Evolutionary conservation across 768 basidiomycete species (phyloP).

Genomic region (Rhizopogon salebrosus): DNA sequence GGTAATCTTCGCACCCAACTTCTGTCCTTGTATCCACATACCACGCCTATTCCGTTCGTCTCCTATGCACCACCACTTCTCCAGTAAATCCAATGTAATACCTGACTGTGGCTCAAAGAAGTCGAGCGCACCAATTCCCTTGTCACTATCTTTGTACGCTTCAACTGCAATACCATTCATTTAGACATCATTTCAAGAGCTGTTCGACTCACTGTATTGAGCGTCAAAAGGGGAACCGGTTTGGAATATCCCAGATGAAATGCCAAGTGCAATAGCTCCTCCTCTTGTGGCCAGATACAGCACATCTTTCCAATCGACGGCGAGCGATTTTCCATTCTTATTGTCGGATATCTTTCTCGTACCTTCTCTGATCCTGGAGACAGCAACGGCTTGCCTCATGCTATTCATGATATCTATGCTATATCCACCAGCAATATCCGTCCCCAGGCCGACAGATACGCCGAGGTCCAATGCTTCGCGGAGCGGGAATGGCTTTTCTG

Average conservation of each 20-base stretch:
- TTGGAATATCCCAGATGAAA: slow-evolving; percentile 51
- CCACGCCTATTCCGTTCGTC: slow-evolving; percentile 57
- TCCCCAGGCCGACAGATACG: slow-evolving; percentile 75
- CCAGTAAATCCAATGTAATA: slow-evolving; percentile 51
- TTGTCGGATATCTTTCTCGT: slow-evolving; percentile 23
- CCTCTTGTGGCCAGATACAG: slow-evolving; percentile 80
- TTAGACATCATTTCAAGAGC: background rate
- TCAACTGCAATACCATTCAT: background rate
- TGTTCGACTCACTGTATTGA: slow-evolving; percentile 54
- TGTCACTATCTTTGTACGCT: background rate
- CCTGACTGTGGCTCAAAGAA: slow-evolving; percentile 39
- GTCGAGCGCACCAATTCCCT: slow-evolving; percentile 62
- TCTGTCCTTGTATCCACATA: slow-evolving; percentile 74
- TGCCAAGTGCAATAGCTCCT: slow-evolving; percentile 64
- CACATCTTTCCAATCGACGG: slow-evolving; percentile 77
- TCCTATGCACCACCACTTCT: slow-evolving; percentile 91
- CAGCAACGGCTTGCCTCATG: slow-evolving; percentile 76
- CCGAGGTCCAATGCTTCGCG: slow-evolving; percentile 62
- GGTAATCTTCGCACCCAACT: background rate
- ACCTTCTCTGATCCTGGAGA: slow-evolving; percentile 67
- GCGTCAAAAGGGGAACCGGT: slow-evolving; percentile 70
- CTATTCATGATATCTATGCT: slow-evolving; percentile 68
- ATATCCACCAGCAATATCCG: slow-evolving; percentile 87
- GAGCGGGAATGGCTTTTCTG: slow-evolving; percentile 59
- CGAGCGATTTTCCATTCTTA: slow-evolving; percentile 23